These are phyloP conservation scores for Ganoderma resinaceum DNA, from an alignment of 1,284 basidiomycete species.

Conservation along the genomic window DNA sequence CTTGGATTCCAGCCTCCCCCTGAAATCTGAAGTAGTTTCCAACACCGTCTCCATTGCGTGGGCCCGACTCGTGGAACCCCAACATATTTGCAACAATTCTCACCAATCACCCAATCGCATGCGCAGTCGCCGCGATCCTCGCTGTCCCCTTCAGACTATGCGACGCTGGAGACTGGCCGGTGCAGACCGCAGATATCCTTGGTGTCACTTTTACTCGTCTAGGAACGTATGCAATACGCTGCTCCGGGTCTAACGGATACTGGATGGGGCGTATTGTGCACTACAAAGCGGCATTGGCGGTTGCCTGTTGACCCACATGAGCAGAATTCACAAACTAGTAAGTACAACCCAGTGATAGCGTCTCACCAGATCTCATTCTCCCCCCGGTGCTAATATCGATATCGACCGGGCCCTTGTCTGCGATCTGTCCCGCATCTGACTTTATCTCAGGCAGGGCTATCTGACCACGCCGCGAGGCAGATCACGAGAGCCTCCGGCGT, in stretches of 20 bases:
- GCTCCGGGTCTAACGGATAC: conserved; percentile 26
- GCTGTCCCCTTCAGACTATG: neutral
- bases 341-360: conserved; percentile 3
- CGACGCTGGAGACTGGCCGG: conserved; percentile 7
- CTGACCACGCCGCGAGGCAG: neutral
- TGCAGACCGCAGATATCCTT: conserved; percentile 4
- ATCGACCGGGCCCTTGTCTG: neutral
- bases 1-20: neutral
- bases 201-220: conserved; percentile 21
- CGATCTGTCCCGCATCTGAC: neutral
- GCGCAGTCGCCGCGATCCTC: conserved; percentile 1
- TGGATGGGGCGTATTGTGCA: conserved; percentile 4
- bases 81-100: neutral
- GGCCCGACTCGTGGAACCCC: neutral
- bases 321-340: conserved; percentile 1
- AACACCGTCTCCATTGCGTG: conserved; percentile 2
- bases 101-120: neutral
- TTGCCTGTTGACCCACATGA: neutral
- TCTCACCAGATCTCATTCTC: neutral
- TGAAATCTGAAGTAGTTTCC: conserved; percentile 15
- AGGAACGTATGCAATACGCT: conserved; percentile 8
- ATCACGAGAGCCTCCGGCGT: neutral
- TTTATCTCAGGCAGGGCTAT: conserved; percentile 7
- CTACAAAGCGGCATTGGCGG: conserved; percentile 8
- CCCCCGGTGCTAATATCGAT: neutral